A percentile compares a stretch with the other conserved stretches of the same genome.
Evolutionary conservation across 108 stramenopile genomes (phyloP).

Genomic region (Mayamaea pseudoterrestris): DNA sequence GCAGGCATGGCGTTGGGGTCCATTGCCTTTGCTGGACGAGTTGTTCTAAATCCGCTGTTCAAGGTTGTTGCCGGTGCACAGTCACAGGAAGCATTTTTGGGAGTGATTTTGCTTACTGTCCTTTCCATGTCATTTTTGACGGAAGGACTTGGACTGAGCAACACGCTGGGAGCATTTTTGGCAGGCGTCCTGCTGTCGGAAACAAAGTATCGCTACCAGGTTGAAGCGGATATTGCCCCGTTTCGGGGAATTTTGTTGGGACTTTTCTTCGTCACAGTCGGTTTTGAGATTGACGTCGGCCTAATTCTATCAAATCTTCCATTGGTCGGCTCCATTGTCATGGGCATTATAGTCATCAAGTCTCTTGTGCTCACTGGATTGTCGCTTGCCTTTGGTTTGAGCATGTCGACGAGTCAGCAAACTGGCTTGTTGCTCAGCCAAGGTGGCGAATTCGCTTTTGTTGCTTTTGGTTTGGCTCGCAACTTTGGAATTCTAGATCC

Average conservation of each 20-base stretch:
- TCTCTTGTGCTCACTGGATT: slow-evolving; percentile 56
- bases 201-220: slow-evolving; percentile 92
- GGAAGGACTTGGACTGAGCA: slow-evolving; percentile 88
- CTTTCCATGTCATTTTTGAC: slow-evolving; percentile 90
- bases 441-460: slow-evolving; percentile 97
- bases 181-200: slow-evolving; percentile 89
- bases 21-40: slow-evolving; percentile 78
- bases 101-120: slow-evolving; percentile 83
- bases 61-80: slow-evolving; percentile 68
- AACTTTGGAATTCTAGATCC: slow-evolving; percentile 67
- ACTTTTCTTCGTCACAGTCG: slow-evolving; percentile 94
- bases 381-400: slow-evolving; percentile 71
- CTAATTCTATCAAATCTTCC: slow-evolving; percentile 63
- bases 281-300: slow-evolving; percentile 86
- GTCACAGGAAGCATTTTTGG: slow-evolving; percentile 91
- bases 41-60: slow-evolving; percentile 82
- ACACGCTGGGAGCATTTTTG: slow-evolving; percentile 94
- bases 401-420: slow-evolving; percentile 66
- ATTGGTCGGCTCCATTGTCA: slow-evolving; percentile 54
- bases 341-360: slow-evolving; percentile 79
- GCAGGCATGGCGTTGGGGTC: slow-evolving; percentile 76
- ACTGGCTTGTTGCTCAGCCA: slow-evolving; percentile 86
- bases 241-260: slow-evolving; percentile 91
- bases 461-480: slow-evolving; percentile 88
- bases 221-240: slow-evolving; percentile 93